These are phyloP conservation scores for Rhizomucor miehei DNA, from an alignment of 371 early-diverging fungal species.

Conservation along the genomic window DNA sequence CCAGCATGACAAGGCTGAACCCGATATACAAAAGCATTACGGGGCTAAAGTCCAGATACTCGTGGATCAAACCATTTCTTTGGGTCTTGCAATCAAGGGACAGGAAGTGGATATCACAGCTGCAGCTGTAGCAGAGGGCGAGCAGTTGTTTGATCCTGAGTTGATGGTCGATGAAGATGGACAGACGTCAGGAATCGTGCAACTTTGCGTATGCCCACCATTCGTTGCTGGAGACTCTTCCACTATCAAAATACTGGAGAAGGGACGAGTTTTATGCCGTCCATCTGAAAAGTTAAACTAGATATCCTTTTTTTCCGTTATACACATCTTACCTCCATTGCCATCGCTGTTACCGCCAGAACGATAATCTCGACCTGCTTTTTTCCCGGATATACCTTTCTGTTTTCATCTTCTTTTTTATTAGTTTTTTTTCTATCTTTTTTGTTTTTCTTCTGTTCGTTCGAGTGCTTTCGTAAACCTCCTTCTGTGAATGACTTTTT, in stretches of 20 bases:
- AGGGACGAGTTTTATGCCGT: constrained; percentile 32
- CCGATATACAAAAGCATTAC: constrained; percentile 29
- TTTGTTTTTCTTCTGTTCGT: no score
- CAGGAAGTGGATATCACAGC: constrained; percentile 46
- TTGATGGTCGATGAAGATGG: constrained; percentile 40
- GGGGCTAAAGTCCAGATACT: constrained; percentile 24
- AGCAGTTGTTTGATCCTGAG: constrained; percentile 31
- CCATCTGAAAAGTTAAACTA: no score
- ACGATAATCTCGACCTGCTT: no score
- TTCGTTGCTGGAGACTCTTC: constrained; percentile 23
- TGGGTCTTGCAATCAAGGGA: constrained; percentile 45
- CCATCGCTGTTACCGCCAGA: no score
- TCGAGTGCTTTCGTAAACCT: no score
- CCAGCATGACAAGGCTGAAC: constrained; percentile 24
- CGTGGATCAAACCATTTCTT: constrained; percentile 36
- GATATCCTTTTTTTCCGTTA: no score
- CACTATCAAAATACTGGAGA: constrained; percentile 25
- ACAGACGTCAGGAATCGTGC: constrained; percentile 28
- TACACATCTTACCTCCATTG: no score
- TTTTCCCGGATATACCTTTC: no score
- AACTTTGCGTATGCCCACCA: constrained; percentile 40
- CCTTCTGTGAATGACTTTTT: no score
- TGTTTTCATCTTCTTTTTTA: no score
- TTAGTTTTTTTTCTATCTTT: no score
- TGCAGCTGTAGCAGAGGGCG: constrained; percentile 37